phyloP scores from a whole-genome alignment of 106 monocot species.

The Platanthera zijinensis region DNA sequence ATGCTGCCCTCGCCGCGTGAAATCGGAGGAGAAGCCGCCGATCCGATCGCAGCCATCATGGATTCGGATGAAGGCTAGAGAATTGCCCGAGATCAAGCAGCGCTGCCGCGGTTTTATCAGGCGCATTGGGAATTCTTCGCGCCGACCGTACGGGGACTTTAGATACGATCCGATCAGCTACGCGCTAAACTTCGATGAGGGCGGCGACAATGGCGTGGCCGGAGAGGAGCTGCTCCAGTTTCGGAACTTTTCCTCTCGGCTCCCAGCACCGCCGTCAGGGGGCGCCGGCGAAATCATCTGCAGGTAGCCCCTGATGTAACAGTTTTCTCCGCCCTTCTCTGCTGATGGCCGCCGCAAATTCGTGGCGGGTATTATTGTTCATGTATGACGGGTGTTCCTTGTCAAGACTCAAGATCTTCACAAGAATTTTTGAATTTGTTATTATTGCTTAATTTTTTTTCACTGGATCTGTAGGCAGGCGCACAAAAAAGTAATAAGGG shows the following conservation, averaged over 20 bases:
- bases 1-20: slow-evolving; percentile 33
- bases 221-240: neutral
- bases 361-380: too few relatives aligned
- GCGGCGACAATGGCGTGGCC: neutral
- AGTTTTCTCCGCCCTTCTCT: too few relatives aligned
- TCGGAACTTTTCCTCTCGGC: neutral
- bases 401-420: too few relatives aligned
- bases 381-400: too few relatives aligned
- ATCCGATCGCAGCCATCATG: slow-evolving; percentile 23
- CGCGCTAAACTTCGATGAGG: slow-evolving; percentile 3
- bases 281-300: neutral
- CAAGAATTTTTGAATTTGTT: too few relatives aligned
- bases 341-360: too few relatives aligned
- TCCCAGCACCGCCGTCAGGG: neutral
- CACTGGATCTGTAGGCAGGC: too few relatives aligned
- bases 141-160: neutral
- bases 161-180: slow-evolving; percentile 1
- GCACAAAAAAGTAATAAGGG: too few relatives aligned
- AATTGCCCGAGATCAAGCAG: slow-evolving; percentile 26
- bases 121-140: slow-evolving; percentile 7
- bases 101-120: slow-evolving; percentile 12
- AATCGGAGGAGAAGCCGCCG: neutral
- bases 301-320: neutral
- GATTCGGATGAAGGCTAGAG: slow-evolving; percentile 27
- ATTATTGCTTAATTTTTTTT: too few relatives aligned